Evolutionary conservation across 1,284 basidiomycete species (phyloP).

Genomic region (Leccinum subspadiceum): DNA sequence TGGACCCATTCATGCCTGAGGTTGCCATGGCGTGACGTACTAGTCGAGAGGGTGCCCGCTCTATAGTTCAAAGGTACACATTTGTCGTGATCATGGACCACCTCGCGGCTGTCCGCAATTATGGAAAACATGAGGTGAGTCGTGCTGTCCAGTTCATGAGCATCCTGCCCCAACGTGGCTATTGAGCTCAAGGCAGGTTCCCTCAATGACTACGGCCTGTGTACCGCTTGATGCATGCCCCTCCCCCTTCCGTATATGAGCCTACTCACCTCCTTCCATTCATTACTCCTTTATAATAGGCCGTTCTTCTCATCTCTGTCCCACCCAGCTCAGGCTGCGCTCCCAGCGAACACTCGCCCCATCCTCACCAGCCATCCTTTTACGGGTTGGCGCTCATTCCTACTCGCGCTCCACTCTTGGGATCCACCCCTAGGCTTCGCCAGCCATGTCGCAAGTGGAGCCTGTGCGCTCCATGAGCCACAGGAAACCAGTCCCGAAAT

Average conservation of each 20-base stretch:
- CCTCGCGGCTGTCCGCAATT: conserved; percentile 36
- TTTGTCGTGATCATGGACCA: conserved; percentile 37
- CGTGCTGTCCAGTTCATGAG: conserved; percentile 34
- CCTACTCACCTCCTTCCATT: conserved; percentile 24
- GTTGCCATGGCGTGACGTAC: conserved; percentile 29
- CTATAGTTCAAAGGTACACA: conserved; percentile 25
- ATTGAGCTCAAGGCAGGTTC: conserved; percentile 35
- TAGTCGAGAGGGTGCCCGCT: conserved; percentile 18
- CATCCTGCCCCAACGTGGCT: conserved; percentile 37
- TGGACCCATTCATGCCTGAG: conserved; percentile 10
- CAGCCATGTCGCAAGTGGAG: conserved; percentile 28
- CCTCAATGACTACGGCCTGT: conserved; percentile 35
- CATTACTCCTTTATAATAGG: conserved; percentile 33
- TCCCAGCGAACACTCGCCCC: conserved; percentile 18
- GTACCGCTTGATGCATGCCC: conserved; percentile 34
- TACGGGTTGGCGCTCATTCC: conserved; percentile 12
- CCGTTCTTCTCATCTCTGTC: conserved; percentile 30
- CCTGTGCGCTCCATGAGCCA: conserved; percentile 50
- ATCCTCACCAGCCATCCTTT: conserved; percentile 9
- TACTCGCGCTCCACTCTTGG: conserved; percentile 7
- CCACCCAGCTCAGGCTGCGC: conserved; percentile 25
- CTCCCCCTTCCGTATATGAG: conserved; percentile 33
- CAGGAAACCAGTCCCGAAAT: conserved; percentile 63
- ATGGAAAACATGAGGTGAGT: conserved; percentile 40
- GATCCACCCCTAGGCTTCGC: conserved; percentile 4